Base-by-base conservation (phyloP, 169 alveolate species). In the Eimeria maxima region DNA sequence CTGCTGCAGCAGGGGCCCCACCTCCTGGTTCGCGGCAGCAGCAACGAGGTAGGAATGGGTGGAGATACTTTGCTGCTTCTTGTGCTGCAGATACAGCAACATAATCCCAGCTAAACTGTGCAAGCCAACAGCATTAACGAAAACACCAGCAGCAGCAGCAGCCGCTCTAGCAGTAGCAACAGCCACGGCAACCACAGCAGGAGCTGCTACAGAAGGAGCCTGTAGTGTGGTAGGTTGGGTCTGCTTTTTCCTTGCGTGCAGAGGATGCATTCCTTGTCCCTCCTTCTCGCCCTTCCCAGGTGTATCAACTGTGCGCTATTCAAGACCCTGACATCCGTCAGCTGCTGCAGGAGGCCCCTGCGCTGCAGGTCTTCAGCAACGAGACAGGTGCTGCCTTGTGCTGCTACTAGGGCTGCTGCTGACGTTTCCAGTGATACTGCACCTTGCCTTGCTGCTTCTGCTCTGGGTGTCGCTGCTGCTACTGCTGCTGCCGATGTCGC, bases 251-350 rank as follows among this genome's bases (percentile, higher is more conserved):
- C 47, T 29, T 18, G n/a, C 63, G 24, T 38, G 76, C 93, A 86
- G 93, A 86, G 47, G 90, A 81, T 50, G 90, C 95, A 53, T 97
- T 97, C 74, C 78, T 93, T 53, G 95, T 96, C 42, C 97, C 98
- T 24, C 98, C 98, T 45, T 88, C 93, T 18, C 95, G 98, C 47
- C 97, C 96, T 29, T 96, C 98, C 14, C 96, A 93, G 60, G 71
- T 97, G 57, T 97, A 97, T 78, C 98, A 97, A 73, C 87, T 97
- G 10, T 87, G 97, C 38, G 97, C 96, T 18, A 97, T 97, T 27
- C 96, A 96, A 53, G 98, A 97, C 60, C 90, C 69, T 42, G 97
- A 81, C 55, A 95, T 97, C 16, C 92, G 95, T 27, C 93, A 97
- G 92, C 90, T 97, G 50, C 92, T 97, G 22, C 83, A 60, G 50